Percentiles rank a stretch among this genome's conserved stretches.
phyloP scores from a whole-genome alignment of 345 rosid genomes.

The Rhizophora apiculata region DNA sequence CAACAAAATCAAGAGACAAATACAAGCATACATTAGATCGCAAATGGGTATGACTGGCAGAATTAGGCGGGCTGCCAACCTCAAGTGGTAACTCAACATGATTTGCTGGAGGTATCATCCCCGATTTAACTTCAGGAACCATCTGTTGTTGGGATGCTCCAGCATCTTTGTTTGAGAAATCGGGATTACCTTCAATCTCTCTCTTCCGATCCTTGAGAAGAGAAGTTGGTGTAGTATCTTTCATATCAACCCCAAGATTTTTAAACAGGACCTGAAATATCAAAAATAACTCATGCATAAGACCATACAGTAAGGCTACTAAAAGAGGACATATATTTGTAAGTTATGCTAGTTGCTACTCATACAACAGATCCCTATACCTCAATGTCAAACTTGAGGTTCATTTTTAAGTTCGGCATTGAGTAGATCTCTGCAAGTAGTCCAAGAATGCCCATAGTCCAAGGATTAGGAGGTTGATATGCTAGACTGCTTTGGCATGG shows the following conservation, averaged over 20 bases:
- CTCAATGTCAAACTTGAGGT: slow-evolving; percentile 98
- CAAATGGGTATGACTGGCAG: slow-evolving; percentile 60
- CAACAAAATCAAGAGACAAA: slow-evolving; percentile 3
- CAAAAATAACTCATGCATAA: not conserved
- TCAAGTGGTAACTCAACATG: slow-evolving; percentile 70
- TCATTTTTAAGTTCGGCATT: slow-evolving; percentile 98
- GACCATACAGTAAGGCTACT: not conserved
- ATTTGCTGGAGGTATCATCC: slow-evolving; percentile 54
- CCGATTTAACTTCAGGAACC: slow-evolving; percentile 69
- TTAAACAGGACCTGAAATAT: slow-evolving; percentile 72
- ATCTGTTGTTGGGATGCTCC: slow-evolving; percentile 70
- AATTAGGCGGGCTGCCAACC: slow-evolving; percentile 62
- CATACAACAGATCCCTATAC: slow-evolving; percentile 26
- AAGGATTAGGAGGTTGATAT: slow-evolving; percentile 96
- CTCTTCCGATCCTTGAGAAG: slow-evolving; percentile 87
- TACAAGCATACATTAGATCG: slow-evolving; percentile 65
- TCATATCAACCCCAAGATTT: slow-evolving; percentile 85
- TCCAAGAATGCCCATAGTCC: slow-evolving; percentile 98
- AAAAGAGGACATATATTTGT: not conserved
- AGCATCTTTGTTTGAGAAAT: slow-evolving; percentile 86
- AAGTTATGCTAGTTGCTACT: not conserved
- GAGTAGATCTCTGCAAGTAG: slow-evolving; percentile 88
- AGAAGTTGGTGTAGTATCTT: slow-evolving; percentile 81
- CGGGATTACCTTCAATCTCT: slow-evolving; percentile 95
- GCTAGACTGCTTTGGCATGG: slow-evolving; percentile 94